phyloP scores from a whole-genome alignment of 2,329 filamentous ascomycete genomes.

The Talaromyces sp. region DNA sequence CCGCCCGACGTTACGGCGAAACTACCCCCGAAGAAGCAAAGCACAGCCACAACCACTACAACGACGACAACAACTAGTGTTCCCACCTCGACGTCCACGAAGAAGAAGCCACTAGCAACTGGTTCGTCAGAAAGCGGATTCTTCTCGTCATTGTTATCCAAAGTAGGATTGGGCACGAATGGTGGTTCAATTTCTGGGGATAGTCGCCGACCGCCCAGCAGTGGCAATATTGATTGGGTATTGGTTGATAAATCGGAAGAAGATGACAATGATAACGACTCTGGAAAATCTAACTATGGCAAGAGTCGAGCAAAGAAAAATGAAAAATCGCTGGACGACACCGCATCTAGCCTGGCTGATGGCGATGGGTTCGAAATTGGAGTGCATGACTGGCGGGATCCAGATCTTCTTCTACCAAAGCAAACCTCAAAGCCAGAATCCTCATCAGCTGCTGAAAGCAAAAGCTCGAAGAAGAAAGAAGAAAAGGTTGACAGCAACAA shows the following conservation, averaged over 20 bases:
- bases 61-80: not conserved
- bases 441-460: conserved; percentile 20
- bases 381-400: conserved; percentile 82
- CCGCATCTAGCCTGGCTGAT: conserved; percentile 25
- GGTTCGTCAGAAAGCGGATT: conserved; percentile 23
- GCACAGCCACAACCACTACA: conserved; percentile 19
- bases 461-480: conserved; percentile 25
- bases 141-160: conserved; percentile 42
- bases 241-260: conserved; percentile 61
- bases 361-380: conserved; percentile 71
- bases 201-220: conserved; percentile 63
- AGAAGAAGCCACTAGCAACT: conserved; percentile 5
- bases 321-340: conserved; percentile 17
- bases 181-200: conserved; percentile 34
- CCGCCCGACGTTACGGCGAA: conserved; percentile 40
- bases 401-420: conserved; percentile 57
- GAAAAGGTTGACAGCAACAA: conserved; percentile 25
- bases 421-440: conserved; percentile 19
- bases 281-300: conserved; percentile 19
- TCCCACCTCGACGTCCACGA: not conserved
- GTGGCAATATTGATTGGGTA: conserved; percentile 70
- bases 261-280: conserved; percentile 31
- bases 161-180: conserved; percentile 37
- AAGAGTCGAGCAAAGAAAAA: conserved; percentile 22
- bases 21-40: conserved; percentile 24